These are phyloP conservation scores for Tillandsia fasciculata DNA, from an alignment of 176 grass and related monocot genomes.

Conservation along the genomic window DNA sequence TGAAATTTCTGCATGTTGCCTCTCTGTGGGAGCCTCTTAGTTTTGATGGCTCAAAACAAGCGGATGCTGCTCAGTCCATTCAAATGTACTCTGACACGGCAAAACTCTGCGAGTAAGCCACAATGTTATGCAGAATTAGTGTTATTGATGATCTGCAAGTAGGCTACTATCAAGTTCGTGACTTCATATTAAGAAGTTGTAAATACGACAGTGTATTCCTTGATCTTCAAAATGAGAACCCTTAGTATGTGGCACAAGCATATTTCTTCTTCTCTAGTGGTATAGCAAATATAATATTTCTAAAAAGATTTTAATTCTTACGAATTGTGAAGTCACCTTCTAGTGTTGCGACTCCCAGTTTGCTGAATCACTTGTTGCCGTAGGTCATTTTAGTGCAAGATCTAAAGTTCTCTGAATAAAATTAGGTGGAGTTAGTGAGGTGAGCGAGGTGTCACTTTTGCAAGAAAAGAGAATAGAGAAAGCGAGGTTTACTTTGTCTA, in stretches of 20 bases:
- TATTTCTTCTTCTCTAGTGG: neutral
- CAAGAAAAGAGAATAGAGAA: neutral
- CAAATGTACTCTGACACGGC: constrained; percentile 80
- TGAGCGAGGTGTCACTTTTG: neutral
- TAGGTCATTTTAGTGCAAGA: neutral
- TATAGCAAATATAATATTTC: neutral
- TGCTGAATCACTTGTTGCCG: neutral
- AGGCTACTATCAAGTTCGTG: constrained; percentile 5
- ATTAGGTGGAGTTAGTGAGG: neutral
- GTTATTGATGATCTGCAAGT: neutral
- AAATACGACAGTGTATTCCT: neutral
- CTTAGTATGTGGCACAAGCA: neutral
- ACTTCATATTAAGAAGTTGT: neutral
- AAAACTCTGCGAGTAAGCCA: constrained; percentile 79
- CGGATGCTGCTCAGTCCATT: constrained; percentile 45
- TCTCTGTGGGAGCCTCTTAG: constrained; percentile 59
- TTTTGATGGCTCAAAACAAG: constrained; percentile 61
- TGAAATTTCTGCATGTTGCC: constrained; percentile 84
- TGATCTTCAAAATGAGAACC: neutral
- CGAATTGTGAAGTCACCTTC: neutral
- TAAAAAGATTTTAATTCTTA: neutral
- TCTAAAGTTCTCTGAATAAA: neutral
- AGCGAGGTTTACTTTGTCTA: neutral
- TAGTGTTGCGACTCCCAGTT: neutral
- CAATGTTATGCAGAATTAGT: neutral